Percentiles rank a stretch among this genome's conserved stretches.
Conservation (phyloP, 2,329 filamentous ascomycete species). For the Daldinia sp. region DNA sequence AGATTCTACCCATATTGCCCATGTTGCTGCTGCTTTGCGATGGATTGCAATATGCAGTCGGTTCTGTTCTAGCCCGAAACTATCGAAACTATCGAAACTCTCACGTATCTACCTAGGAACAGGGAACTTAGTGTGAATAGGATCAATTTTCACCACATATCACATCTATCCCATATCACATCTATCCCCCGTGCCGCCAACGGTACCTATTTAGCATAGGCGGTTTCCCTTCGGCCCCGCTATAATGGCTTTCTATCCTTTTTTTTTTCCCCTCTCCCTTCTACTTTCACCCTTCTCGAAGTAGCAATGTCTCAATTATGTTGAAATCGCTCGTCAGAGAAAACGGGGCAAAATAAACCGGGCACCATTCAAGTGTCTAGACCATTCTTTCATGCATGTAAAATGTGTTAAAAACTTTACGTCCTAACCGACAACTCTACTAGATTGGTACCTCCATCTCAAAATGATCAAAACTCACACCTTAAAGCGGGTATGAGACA, state of each 20-base stretch:
- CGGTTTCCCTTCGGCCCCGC: conserved; percentile 11
- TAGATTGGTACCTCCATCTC: neutral
- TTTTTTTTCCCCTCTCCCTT: neutral
- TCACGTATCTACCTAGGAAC: conserved; percentile 18
- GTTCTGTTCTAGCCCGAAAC: conserved; percentile 22
- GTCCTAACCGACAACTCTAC: neutral
- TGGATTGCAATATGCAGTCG: conserved; percentile 3
- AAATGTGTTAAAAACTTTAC: neutral
- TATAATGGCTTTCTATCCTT: neutral
- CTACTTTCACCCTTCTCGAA: too few relatives aligned
- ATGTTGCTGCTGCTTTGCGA: conserved; percentile 17
- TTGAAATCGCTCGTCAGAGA: neutral
- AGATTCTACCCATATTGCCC: too few relatives aligned
- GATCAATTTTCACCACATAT: conserved; percentile 4
- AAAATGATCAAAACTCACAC: conserved; percentile 13
- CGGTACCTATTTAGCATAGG: conserved; percentile 27
- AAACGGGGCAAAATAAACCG: neutral
- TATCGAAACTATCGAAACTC: conserved; percentile 22
- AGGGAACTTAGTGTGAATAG: conserved; percentile 13
- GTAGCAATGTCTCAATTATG: neutral
- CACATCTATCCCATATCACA: too few relatives aligned
- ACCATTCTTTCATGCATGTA: neutral
- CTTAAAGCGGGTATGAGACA: conserved; percentile 2
- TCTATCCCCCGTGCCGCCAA: conserved; percentile 11
- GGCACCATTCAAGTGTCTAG: neutral